A percentile compares a stretch with the other conserved stretches of the same genome.
Conservation (phyloP, 371 early-diverging fungal genomes). For the Saksenaea oblongispora region DNA sequence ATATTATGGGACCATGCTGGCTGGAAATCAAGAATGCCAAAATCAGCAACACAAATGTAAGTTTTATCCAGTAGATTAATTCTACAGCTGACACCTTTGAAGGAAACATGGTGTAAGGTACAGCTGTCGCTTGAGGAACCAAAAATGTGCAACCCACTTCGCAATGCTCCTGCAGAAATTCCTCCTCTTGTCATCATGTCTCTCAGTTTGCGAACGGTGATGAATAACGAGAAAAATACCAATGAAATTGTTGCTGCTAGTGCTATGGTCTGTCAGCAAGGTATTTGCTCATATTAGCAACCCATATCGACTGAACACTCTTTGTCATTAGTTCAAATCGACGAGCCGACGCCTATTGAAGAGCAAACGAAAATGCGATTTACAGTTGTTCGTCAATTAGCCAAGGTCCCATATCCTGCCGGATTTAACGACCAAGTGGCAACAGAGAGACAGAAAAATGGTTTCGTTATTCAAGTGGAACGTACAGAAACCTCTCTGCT, state of each 20-base stretch:
- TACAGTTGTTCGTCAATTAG: constrained; percentile 71
- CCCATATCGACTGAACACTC: neutral
- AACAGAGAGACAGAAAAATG: constrained; percentile 27
- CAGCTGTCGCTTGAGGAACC: constrained; percentile 74
- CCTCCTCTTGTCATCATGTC: constrained; percentile 91
- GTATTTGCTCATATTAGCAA: constrained; percentile 16
- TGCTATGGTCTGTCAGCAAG: constrained; percentile 60
- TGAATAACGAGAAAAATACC: constrained; percentile 76
- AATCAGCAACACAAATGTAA: constrained; percentile 49
- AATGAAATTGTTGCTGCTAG: constrained; percentile 89
- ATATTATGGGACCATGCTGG: constrained; percentile 98
- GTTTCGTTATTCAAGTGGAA: constrained; percentile 46
- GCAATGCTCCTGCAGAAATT: constrained; percentile 32
- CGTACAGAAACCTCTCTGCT: constrained; percentile 67
- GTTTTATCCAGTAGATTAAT: neutral
- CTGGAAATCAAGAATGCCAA: constrained; percentile 62
- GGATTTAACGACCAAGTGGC: constrained; percentile 55
- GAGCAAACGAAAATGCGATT: constrained; percentile 52
- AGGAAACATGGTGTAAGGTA: constrained; percentile 84
- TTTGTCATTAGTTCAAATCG: constrained; percentile 52
- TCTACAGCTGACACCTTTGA: constrained; percentile 5
- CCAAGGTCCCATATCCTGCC: constrained; percentile 60
- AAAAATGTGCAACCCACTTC: constrained; percentile 65
- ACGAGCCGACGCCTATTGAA: constrained; percentile 51
- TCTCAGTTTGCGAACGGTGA: constrained; percentile 77